Percentiles rank a stretch among this genome's conserved stretches.
phyloP scores from a whole-genome alignment of 2,329 filamentous ascomycete genomes.

The Fusarium sp. region DNA sequence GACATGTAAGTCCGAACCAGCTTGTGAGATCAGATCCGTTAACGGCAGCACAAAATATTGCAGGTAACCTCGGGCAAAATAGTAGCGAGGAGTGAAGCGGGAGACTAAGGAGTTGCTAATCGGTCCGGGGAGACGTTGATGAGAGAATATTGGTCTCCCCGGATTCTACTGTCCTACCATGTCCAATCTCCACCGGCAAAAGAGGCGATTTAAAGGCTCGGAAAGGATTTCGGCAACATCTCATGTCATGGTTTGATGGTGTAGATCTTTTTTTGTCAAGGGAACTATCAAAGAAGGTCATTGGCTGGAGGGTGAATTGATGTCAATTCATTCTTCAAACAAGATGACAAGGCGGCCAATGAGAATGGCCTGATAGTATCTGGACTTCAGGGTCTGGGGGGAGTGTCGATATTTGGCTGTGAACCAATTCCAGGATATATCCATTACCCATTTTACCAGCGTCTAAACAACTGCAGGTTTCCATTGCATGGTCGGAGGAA shows the following conservation, averaged over 20 bases:
- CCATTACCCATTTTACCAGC: not conserved
- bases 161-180: slow-evolving; percentile 24
- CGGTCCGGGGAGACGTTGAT: slow-evolving; percentile 28
- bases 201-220: not conserved
- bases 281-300: slow-evolving; percentile 16
- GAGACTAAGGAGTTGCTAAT: slow-evolving; percentile 27
- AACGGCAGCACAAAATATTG: slow-evolving; percentile 18
- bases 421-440: slow-evolving; percentile 20
- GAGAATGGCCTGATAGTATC: slow-evolving; percentile 41
- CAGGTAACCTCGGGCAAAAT: slow-evolving; percentile 15
- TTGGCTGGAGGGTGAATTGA: slow-evolving; percentile 39
- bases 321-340: slow-evolving; percentile 49
- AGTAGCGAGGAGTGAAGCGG: slow-evolving; percentile 27
- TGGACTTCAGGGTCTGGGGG: slow-evolving; percentile 29
- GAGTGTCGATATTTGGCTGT: slow-evolving; percentile 35
- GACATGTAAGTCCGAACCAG: slow-evolving; percentile 33
- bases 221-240: slow-evolving; percentile 30
- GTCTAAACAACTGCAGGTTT: slow-evolving; percentile 15
- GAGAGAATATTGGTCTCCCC: slow-evolving; percentile 24
- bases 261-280: slow-evolving; percentile 29
- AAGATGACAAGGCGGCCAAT: slow-evolving; percentile 45
- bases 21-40: slow-evolving; percentile 9
- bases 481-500: slow-evolving; percentile 25
- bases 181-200: not conserved
- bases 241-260: slow-evolving; percentile 31